A percentile compares a stretch with the other conserved stretches of the same genome.
These are phyloP conservation scores for Lactifluus piperatus DNA, from an alignment of 768 basidiomycete species.

Conservation along the genomic window DNA sequence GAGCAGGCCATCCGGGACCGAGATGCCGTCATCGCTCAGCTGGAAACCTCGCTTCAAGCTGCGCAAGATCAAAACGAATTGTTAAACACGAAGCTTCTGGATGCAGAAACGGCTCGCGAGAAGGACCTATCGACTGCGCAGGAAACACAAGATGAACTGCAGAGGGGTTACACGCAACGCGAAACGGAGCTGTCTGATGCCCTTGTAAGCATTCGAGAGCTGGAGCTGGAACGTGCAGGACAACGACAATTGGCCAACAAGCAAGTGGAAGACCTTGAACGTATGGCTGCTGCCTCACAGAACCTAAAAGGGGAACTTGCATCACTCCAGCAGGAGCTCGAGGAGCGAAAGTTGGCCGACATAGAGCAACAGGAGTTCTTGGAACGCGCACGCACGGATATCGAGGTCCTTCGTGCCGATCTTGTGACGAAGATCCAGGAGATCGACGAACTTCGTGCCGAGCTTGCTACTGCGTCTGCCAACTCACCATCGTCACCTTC, in stretches of 20 bases:
- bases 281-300: slow-evolving; percentile 36
- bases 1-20: slow-evolving; percentile 45
- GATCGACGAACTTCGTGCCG: slow-evolving; percentile 47
- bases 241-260: slow-evolving; percentile 48
- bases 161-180: slow-evolving; percentile 51
- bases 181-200: slow-evolving; percentile 53
- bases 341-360: slow-evolving; percentile 37
- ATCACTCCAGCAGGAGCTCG: slow-evolving; percentile 43
- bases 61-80: slow-evolving; percentile 42
- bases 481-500: slow-evolving; percentile 38
- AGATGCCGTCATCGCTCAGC: slow-evolving; percentile 48
- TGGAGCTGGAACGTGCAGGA: slow-evolving; percentile 59
- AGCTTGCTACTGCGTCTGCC: slow-evolving; percentile 34
- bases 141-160: slow-evolving; percentile 47
- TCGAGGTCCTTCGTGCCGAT: slow-evolving; percentile 60
- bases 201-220: slow-evolving; percentile 41
- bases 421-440: slow-evolving; percentile 57
- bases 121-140: slow-evolving; percentile 43
- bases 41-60: slow-evolving; percentile 54
- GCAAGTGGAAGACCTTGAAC: slow-evolving; percentile 50
- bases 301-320: slow-evolving; percentile 47
- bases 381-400: slow-evolving; percentile 54
- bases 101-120: slow-evolving; percentile 39
- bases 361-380: slow-evolving; percentile 60
- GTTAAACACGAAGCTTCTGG: slow-evolving; percentile 36